Percentiles rank a stretch among this genome's conserved stretches.
These are phyloP conservation scores for Stemphylium lycopersici DNA, from an alignment of 2,329 filamentous ascomycete species.

Conservation along the genomic window DNA sequence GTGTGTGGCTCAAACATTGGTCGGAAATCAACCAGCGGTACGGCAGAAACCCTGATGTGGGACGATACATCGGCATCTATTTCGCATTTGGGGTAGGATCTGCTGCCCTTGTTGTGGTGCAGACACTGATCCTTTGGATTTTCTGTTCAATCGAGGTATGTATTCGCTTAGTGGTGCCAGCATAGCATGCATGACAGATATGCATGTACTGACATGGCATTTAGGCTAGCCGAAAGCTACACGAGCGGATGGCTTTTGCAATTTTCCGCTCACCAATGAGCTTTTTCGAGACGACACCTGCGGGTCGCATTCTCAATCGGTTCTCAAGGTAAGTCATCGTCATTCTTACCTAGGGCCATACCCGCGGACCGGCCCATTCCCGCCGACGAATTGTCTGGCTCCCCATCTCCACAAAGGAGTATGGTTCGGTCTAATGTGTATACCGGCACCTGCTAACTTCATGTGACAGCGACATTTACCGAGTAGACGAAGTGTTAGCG, in stretches of 20 bases:
- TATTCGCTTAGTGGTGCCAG: conserved; percentile 18
- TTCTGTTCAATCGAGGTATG: conserved; percentile 97
- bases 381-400: conserved; percentile 4
- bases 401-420: background rate
- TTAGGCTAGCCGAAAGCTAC: conserved; percentile 89
- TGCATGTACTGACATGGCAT: conserved; percentile 32
- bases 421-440: background rate
- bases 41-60: conserved; percentile 75
- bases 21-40: conserved; percentile 75
- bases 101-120: conserved; percentile 81
- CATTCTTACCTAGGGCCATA: conserved; percentile 9
- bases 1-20: conserved; percentile 94
- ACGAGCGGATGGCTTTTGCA: conserved; percentile 95
- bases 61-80: conserved; percentile 93
- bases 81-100: conserved; percentile 92
- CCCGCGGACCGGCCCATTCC: conserved; percentile 8
- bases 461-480: conserved; percentile 70
- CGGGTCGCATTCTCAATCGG: conserved; percentile 93
- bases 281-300: conserved; percentile 97
- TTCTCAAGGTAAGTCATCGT: conserved; percentile 76
- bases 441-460: conserved; percentile 22
- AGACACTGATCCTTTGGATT: conserved; percentile 96
- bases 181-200: background rate
- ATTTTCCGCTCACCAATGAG: conserved; percentile 98
- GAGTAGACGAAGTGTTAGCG: conserved; percentile 89